Evolutionary conservation across 164 flowering plant species (phyloP).

Genomic region (Umbellularia californica): DNA sequence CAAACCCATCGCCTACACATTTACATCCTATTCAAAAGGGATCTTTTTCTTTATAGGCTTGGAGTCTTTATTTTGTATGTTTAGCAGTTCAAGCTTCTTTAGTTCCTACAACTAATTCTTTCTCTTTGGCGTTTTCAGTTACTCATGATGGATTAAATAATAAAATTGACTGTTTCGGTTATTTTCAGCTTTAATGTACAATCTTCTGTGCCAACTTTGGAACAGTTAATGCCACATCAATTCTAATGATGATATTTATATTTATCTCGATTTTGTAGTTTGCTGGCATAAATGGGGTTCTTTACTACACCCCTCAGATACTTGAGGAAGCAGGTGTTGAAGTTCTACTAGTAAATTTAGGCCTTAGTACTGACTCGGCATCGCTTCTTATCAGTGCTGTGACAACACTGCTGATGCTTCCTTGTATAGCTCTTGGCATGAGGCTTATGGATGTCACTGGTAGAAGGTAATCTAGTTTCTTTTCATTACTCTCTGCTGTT

Average conservation of each 20-base stretch:
- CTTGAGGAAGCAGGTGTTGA: conserved; percentile 88
- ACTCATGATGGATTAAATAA: no score
- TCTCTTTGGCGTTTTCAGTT: no score
- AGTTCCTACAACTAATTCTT: no score
- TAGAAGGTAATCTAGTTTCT: conserved; percentile 54
- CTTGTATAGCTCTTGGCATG: conserved; percentile 84
- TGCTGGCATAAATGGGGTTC: conserved; percentile 90
- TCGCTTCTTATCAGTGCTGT: conserved; percentile 79
- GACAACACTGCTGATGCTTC: conserved; percentile 90
- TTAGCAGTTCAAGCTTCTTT: no score
- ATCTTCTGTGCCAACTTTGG: not conserved
- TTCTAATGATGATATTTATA: not conserved
- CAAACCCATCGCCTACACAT: no score
- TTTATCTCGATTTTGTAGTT: conserved; percentile 42
- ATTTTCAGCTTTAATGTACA: not conserved
- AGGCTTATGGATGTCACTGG: conserved; percentile 89
- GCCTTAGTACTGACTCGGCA: conserved; percentile 60
- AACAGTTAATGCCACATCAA: not conserved
- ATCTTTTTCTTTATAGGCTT: no score
- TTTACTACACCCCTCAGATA: conserved; percentile 90
- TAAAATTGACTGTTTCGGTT: not conserved
- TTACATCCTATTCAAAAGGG: no score
- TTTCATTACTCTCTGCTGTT: not conserved
- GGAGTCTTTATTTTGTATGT: no score
- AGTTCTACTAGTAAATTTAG: conserved; percentile 68